Evolutionary conservation across 2,329 filamentous ascomycete genomes (phyloP), one percentile per base, ranked within the genome.

Genomic region (Byssochlamys sp.): DNA sequence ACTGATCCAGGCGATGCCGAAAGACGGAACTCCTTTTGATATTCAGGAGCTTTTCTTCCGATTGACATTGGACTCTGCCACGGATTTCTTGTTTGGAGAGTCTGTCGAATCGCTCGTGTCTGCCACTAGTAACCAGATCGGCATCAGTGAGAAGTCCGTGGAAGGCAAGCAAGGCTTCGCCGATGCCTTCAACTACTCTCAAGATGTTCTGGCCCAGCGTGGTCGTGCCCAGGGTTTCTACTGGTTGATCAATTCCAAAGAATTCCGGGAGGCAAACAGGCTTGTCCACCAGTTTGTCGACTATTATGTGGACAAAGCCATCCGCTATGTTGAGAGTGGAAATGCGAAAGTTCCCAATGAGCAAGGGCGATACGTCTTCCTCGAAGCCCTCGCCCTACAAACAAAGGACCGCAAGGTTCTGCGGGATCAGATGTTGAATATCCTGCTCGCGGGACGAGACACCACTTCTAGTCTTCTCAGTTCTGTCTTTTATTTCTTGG

Each of bases 41-140:
- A 73, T 88, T 27, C 82, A 84, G 63, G 77, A 80, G 10, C 70
- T 86, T 10, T 85, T 88, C 65, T 87, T 87, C 65, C 78, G 80
- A 57, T 76, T 87, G 66, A 87, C 85, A 0, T 76, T 88, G n/a
- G 85, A 88, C 59, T 81, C 83, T 0, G 83, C 84, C 0, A 88
- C 84, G 0, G 83, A 85, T 55, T 86, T 88, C 62, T 73, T 89
- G 2, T 84, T 88, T 52, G 85, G 86, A 11, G 74, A 82, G 55
- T 55, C 48, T 57, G 27, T 57, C 55, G 26, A 53, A 2, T 51
- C 49, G 12, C 49, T 51, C 24, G 25, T 51, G 19, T 51, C 49
- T 2, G 49, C 49, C 10, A 51, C 24, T 6, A 51, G 12, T 4
- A 51, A 51, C 24, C 25, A 28, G 25, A 51, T 51, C 49, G 27